These are phyloP conservation scores for Sporopachydermia quercuum DNA, from an alignment of 805 yeast genomes.

Conservation along the genomic window DNA sequence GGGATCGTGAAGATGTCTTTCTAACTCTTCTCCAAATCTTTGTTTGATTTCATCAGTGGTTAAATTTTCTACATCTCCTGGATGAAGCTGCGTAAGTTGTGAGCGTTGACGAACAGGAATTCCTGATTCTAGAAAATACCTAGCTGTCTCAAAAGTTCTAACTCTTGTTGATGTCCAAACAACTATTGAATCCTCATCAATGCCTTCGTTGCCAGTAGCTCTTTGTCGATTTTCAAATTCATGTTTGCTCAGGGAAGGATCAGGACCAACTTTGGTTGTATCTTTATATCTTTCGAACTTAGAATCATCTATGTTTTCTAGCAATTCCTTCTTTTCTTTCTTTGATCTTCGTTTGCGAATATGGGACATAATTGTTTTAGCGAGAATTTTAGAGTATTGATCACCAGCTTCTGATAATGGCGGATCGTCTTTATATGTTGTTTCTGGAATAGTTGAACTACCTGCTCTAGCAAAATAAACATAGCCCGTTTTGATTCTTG, in stretches of 20 bases:
- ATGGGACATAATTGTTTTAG: slow-evolving; percentile 35
- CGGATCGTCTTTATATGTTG: slow-evolving; percentile 62
- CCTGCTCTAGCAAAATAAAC: slow-evolving; percentile 88
- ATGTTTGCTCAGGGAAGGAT: slow-evolving; percentile 1
- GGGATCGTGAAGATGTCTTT: slow-evolving; percentile 56
- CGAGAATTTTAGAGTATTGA: slow-evolving; percentile 48
- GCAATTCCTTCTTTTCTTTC: slow-evolving; percentile 6
- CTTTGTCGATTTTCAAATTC: slow-evolving; percentile 12
- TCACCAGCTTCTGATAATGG: slow-evolving; percentile 64
- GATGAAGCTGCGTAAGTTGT: slow-evolving; percentile 76
- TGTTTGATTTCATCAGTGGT: slow-evolving; percentile 40
- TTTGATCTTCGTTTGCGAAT: slow-evolving; percentile 8
- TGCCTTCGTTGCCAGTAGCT: slow-evolving; percentile 31
- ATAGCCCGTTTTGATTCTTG: slow-evolving; percentile 73
- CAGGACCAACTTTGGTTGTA: background rate
- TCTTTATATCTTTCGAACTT: slow-evolving; percentile 5
- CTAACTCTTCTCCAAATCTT: slow-evolving; percentile 52
- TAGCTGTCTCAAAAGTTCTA: slow-evolving; percentile 71
- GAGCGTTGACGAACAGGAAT: slow-evolving; percentile 60
- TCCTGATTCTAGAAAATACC: slow-evolving; percentile 45
- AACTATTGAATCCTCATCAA: slow-evolving; percentile 45
- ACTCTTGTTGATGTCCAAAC: slow-evolving; percentile 94
- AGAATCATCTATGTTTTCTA: slow-evolving; percentile 5
- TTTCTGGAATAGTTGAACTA: slow-evolving; percentile 28
- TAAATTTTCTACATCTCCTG: slow-evolving; percentile 73